These are phyloP conservation scores for Auricularia sp. DNA, from an alignment of 768 basidiomycete species.

Conservation along the genomic window DNA sequence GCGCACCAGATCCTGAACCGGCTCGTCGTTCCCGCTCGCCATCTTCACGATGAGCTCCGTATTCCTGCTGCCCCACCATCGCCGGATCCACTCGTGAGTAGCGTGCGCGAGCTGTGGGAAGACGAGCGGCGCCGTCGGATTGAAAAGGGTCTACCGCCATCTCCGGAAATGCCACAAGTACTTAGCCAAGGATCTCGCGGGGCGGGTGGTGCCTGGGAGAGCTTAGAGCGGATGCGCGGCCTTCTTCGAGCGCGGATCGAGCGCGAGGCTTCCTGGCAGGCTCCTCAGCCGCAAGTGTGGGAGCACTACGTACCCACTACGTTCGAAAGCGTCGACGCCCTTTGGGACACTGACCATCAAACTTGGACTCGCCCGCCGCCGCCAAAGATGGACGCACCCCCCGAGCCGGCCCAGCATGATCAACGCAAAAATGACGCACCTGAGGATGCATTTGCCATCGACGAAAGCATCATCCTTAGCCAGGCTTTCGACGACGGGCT, in stretches of 20 bases:
- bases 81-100: constrained; percentile 67
- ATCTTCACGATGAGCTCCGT: constrained; percentile 51
- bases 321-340: constrained; percentile 80
- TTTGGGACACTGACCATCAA: constrained; percentile 63
- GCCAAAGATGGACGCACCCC: constrained; percentile 12
- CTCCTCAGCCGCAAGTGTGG: constrained; percentile 36
- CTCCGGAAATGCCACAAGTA: constrained; percentile 63
- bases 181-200: constrained; percentile 53
- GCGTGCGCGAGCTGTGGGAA: constrained; percentile 92
- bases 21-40: constrained; percentile 51
- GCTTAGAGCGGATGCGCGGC: constrained; percentile 67
- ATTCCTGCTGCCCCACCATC: constrained; percentile 47
- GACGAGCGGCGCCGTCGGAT: constrained; percentile 76
- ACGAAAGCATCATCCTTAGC: constrained; percentile 40
- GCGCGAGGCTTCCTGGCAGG: constrained; percentile 25
- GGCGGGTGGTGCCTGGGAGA: constrained; percentile 53
- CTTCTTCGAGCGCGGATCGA: constrained; percentile 56
- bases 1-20: constrained; percentile 84
- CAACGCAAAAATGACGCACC: constrained; percentile 1
- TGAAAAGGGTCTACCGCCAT: constrained; percentile 56
- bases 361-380: constrained; percentile 7
- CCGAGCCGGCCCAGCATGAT: constrained; percentile 1
- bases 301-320: constrained; percentile 72
- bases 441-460: constrained; percentile 30
- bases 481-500: constrained; percentile 19